phyloP scores from a whole-genome alignment of 176 grass and related monocot genomes.

The Typha latifolia region DNA sequence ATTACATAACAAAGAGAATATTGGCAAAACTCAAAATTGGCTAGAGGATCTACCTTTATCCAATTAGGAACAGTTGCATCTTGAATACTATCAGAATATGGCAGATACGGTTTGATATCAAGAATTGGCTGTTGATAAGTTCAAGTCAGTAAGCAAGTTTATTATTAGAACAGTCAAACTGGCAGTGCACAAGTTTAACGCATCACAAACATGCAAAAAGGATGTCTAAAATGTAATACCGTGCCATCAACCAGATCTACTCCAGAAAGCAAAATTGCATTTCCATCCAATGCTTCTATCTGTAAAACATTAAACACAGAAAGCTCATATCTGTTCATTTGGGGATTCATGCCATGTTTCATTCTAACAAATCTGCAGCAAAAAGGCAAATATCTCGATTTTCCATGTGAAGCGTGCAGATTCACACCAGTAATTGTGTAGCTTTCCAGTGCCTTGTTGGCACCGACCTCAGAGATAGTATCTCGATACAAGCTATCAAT shows the following conservation, averaged over 20 bases:
- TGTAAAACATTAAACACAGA: constrained; percentile 24
- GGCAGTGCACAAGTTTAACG: not conserved
- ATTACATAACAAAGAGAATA: constrained; percentile 6
- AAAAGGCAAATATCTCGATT: too few relatives aligned
- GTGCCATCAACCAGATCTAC: constrained; percentile 96
- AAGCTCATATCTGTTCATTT: not conserved
- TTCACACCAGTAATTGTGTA: too few relatives aligned
- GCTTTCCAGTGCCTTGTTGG: too few relatives aligned
- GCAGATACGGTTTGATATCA: constrained; percentile 97
- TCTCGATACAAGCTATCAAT: too few relatives aligned
- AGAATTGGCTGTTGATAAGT: constrained; percentile 73
- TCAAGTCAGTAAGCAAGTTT: constrained; percentile 29
- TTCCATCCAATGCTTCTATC: constrained; percentile 73
- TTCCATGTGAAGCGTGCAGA: too few relatives aligned
- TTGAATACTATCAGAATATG: constrained; percentile 70
- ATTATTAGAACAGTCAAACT: constrained; percentile 16
- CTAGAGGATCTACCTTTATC: constrained; percentile 47
- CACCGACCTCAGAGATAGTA: too few relatives aligned
- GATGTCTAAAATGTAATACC: constrained; percentile 22
- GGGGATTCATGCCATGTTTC: too few relatives aligned
- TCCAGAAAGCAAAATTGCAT: constrained; percentile 75
- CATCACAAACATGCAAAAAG: constrained; percentile 8
- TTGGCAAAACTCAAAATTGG: not conserved
- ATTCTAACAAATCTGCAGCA: too few relatives aligned
- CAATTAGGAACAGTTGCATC: constrained; percentile 50